Evolutionary conservation across 768 basidiomycete species (phyloP), one percentile per base, ranked within the genome.

Genomic region (Auriculariales sp.): DNA sequence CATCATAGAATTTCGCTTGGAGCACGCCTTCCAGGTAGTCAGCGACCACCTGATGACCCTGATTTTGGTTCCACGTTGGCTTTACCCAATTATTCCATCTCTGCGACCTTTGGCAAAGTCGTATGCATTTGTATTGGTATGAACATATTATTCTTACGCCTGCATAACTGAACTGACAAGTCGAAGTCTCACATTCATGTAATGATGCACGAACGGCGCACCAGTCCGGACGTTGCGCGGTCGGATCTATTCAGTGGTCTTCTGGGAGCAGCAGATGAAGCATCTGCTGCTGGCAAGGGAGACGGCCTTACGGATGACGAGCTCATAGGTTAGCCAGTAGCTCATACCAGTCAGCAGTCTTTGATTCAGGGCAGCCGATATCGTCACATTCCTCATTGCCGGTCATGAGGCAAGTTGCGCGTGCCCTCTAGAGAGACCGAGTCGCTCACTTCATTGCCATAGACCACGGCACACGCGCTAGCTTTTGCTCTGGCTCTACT

Each of bases 211-310:
- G 70, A 7, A 19, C 27, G 17, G 27, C 51, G 29, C 24, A 49
- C 1, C 6, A 54, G 2, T 47, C 33, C 2, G 25, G 30, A 27
- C 53, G 52, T 5, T 61, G 68, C 24, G 61, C 69, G 28, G 68
- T n/a, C n/a, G n/a, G n/a, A 70, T 12, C 58, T 75, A 36, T 55
- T 75, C 32, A 61, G 63, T 19, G 71, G 70, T 51, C 56, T 75
- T 24, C 71, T 75, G 5, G 64, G 69, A 51, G 72, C 74, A n/a
- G n/a, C n/a, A n/a, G 0, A 75, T 72, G 55, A 69, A 66, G 47
- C 65, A 65, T 2, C 59, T 58, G 10, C n/a, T n/a, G n/a, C n/a
- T n/a, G n/a, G n/a, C n/a, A 50, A 52, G 2, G 56, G 52, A 10
- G 54, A 64, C 49, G 62, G 52, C 50, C 48, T 75, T 29, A 67